Evolutionary conservation across 1,284 basidiomycete species (phyloP).

Genomic region (Ustilago hordei): DNA sequence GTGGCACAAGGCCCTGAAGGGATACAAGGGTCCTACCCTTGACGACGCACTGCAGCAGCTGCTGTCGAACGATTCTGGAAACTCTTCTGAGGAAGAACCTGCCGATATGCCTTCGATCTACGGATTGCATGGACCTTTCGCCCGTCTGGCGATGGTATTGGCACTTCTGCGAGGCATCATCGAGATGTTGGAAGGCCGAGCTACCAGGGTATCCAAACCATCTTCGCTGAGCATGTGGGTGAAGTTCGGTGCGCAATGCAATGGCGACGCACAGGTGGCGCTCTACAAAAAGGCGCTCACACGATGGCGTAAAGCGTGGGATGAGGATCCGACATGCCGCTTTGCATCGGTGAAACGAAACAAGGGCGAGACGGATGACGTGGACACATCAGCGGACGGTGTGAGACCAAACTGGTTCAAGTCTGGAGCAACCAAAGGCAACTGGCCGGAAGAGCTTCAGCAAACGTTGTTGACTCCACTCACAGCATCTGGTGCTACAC

Average conservation of each 20-base stretch:
- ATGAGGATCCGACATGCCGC: conserved; percentile 51
- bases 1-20: conserved; percentile 41
- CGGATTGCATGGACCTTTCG: conserved; percentile 59
- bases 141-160: conserved; percentile 55
- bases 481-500: conserved; percentile 60
- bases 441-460: conserved; percentile 33
- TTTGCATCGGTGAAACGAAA: conserved; percentile 47
- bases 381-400: conserved; percentile 15
- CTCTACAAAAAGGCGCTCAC: conserved; percentile 53
- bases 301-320: conserved; percentile 62
- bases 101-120: conserved; percentile 32
- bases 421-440: conserved; percentile 11
- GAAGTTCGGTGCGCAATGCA: conserved; percentile 11
- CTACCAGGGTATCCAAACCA: conserved; percentile 36
- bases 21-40: conserved; percentile 47
- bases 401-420: conserved; percentile 8
- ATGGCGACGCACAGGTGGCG: conserved; percentile 37
- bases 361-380: background rate
- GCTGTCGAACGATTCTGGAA: conserved; percentile 25
- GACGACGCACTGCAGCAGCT: conserved; percentile 55
- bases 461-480: conserved; percentile 52
- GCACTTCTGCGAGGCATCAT: conserved; percentile 63
- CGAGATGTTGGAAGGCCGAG: conserved; percentile 57
- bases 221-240: conserved; percentile 51
- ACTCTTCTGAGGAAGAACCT: conserved; percentile 13